Conservation (phyloP, 495 filamentous ascomycete species). For the Podospora pseudopauciseta region DNA sequence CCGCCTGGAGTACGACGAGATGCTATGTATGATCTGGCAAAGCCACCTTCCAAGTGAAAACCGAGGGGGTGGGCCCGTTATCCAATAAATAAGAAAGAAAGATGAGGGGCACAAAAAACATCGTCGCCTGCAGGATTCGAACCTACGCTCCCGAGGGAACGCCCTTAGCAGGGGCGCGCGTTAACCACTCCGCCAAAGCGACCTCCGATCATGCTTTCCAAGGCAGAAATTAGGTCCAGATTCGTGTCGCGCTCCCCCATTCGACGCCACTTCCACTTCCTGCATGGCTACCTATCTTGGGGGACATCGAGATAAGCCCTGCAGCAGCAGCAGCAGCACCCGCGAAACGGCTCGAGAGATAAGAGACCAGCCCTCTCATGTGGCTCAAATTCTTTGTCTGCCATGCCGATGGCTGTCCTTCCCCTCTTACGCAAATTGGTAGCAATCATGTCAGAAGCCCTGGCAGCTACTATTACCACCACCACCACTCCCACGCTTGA, state of each 20-base stretch:
- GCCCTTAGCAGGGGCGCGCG: constrained; percentile 28
- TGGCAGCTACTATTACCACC: background rate
- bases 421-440: background rate
- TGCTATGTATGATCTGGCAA: too few relatives aligned
- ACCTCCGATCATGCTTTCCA: background rate
- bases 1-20: too few relatives aligned
- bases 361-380: background rate
- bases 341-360: background rate
- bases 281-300: background rate
- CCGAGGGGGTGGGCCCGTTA: too few relatives aligned
- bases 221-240: background rate
- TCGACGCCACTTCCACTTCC: background rate
- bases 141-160: constrained; percentile 30
- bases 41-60: too few relatives aligned
- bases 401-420: background rate
- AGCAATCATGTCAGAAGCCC: background rate
- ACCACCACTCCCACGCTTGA: too few relatives aligned
- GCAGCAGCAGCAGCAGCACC: background rate
- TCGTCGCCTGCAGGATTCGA: constrained; percentile 30
- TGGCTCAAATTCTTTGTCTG: background rate
- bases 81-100: too few relatives aligned
- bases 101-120: background rate
- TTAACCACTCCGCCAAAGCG: constrained; percentile 29
- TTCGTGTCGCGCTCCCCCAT: background rate
- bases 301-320: background rate